Conservation (phyloP, 2,329 filamentous ascomycete genomes). For the Alternaria longipes region DNA sequence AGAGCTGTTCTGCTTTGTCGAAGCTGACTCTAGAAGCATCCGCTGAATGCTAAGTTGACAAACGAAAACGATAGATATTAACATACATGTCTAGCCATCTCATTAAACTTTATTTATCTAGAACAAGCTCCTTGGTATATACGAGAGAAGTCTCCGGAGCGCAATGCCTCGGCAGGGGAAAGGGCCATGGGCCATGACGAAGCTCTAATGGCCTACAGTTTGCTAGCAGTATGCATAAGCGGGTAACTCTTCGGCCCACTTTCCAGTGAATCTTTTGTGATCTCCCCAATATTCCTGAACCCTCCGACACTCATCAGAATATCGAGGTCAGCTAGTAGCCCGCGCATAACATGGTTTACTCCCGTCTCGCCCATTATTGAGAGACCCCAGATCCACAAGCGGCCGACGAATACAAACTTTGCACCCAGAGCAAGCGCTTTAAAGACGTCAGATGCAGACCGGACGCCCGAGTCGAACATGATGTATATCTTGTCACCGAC, state of each 20-base stretch:
- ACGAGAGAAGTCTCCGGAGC: neutral
- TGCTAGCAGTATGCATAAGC: slow-evolving; percentile 34
- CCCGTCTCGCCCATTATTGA: slow-evolving; percentile 68
- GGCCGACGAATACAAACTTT: slow-evolving; percentile 69
- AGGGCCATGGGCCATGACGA: neutral
- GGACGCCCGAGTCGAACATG: slow-evolving; percentile 69
- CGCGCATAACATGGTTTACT: slow-evolving; percentile 69
- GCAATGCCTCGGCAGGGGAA: neutral
- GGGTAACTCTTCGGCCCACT: slow-evolving; percentile 35
- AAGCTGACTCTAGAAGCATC: neutral
- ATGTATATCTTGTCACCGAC: slow-evolving; percentile 62
- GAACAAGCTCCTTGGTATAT: neutral
- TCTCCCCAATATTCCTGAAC: slow-evolving; percentile 62
- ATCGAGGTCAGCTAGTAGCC: slow-evolving; percentile 69
- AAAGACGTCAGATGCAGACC: slow-evolving; percentile 66
- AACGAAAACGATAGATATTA: neutral
- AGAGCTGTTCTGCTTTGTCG: no score
- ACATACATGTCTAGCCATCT: neutral
- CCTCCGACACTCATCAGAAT: slow-evolving; percentile 69
- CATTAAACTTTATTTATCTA: neutral
- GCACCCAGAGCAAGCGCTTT: slow-evolving; percentile 70
- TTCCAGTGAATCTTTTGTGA: slow-evolving; percentile 54
- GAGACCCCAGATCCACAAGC: slow-evolving; percentile 69
- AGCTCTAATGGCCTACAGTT: slow-evolving; percentile 25
- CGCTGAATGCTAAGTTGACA: neutral